These are phyloP conservation scores for Erysimum pusillum DNA, from an alignment of 441 rosid species.

Conservation along the genomic window DNA sequence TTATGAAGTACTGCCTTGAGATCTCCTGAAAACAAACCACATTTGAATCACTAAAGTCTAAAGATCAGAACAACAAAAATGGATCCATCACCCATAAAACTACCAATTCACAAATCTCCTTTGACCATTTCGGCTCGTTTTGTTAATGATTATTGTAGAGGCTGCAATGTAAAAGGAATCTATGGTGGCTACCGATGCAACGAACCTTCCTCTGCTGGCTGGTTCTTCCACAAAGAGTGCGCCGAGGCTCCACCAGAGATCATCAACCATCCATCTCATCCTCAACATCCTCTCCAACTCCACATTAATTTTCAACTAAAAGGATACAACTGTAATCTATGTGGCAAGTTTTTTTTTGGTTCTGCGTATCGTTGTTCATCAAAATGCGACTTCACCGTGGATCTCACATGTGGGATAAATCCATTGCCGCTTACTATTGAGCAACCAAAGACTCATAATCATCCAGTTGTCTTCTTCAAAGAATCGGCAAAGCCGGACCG, in stretches of 20 bases:
- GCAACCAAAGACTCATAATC: slow-evolving; percentile 9
- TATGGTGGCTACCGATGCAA: slow-evolving; percentile 22
- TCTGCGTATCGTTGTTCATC: not conserved
- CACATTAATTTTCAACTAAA: not conserved
- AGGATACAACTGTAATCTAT: not conserved
- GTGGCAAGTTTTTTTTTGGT: not conserved
- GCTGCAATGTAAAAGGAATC: slow-evolving; percentile 5
- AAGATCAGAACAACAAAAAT: slow-evolving; percentile 1
- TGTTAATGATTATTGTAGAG: not conserved
- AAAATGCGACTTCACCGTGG: not conserved
- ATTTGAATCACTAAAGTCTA: not conserved
- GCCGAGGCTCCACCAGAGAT: slow-evolving; percentile 25
- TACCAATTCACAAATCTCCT: not conserved
- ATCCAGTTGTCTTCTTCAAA: slow-evolving; percentile 14
- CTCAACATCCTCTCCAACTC: slow-evolving; percentile 17
- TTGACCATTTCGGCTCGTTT: not conserved
- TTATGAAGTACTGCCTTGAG: too few species aligned
- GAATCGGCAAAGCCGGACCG: not conserved
- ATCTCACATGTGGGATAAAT: slow-evolving; percentile 9
- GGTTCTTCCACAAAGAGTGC: slow-evolving; percentile 17
- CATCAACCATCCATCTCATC: slow-evolving; percentile 15
- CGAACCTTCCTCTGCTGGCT: not conserved
- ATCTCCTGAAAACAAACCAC: not conserved
- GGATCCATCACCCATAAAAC: not conserved
- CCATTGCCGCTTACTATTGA: slow-evolving; percentile 12